Percentiles rank a stretch among this genome's conserved stretches.
These are phyloP conservation scores for Aspergillus nidulans DNA, from an alignment of 495 filamentous ascomycete species.

Conservation along the genomic window DNA sequence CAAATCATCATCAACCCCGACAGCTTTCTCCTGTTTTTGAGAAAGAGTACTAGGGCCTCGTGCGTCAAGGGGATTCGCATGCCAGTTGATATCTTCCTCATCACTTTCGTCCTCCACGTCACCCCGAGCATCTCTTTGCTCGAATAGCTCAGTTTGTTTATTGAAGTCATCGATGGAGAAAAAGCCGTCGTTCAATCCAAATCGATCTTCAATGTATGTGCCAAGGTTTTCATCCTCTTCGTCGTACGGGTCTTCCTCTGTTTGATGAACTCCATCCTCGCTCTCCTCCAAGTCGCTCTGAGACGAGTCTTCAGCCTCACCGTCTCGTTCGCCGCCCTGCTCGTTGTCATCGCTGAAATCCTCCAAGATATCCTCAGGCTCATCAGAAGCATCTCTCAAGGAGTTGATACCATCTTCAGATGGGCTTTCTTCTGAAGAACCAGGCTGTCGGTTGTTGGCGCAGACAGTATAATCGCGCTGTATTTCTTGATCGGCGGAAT, in stretches of 20 bases:
- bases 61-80: conserved; percentile 57
- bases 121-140: conserved; percentile 70
- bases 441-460: conserved; percentile 10
- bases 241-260: conserved; percentile 16
- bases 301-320: conserved; percentile 6
- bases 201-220: conserved; percentile 52
- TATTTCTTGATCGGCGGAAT: conserved; percentile 31
- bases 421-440: neutral
- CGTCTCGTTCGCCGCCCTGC: conserved; percentile 15
- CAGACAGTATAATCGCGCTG: conserved; percentile 29
- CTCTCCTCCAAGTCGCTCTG: conserved; percentile 9
- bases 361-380: conserved; percentile 39
- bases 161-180: conserved; percentile 99
- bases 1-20: conserved; percentile 30
- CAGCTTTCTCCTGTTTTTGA: conserved; percentile 9
- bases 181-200: conserved; percentile 88
- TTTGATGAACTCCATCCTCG: conserved; percentile 18
- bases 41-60: conserved; percentile 14
- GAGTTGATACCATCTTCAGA: neutral
- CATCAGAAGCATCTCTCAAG: neutral
- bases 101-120: conserved; percentile 64
- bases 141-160: conserved; percentile 79
- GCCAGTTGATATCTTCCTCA: conserved; percentile 84
- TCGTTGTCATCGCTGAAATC: conserved; percentile 32
- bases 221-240: conserved; percentile 36